Evolutionary conservation across 1,284 basidiomycete species (phyloP).

Genomic region (Moniliella sp.): DNA sequence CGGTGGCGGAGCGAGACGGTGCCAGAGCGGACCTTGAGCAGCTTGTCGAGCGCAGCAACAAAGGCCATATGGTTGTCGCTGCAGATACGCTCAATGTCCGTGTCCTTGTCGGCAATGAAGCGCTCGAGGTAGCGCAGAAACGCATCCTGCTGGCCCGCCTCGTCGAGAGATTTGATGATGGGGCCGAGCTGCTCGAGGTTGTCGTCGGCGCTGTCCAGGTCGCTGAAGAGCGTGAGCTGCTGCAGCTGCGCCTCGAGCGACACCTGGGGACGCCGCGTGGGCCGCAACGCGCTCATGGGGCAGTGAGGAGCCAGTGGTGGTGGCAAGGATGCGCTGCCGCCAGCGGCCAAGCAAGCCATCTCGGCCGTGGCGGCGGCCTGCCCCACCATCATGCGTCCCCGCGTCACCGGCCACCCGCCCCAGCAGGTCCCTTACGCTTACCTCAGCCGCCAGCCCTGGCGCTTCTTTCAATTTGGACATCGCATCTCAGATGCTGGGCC

Average conservation of each 20-base stretch:
- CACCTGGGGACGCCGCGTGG: conserved; percentile 10
- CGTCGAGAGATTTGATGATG: conserved; percentile 46
- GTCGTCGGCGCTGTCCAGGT: conserved; percentile 23
- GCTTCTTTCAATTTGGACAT: too few relatives aligned
- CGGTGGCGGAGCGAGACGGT: conserved; percentile 40
- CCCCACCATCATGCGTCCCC: too few relatives aligned
- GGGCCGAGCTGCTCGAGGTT: conserved; percentile 33
- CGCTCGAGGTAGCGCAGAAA: conserved; percentile 66
- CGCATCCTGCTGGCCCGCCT: conserved; percentile 66
- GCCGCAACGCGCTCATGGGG: conserved; percentile 1
- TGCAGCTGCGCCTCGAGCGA: conserved; percentile 30
- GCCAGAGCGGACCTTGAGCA: conserved; percentile 69
- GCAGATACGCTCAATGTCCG: conserved; percentile 86
- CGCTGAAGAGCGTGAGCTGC: conserved; percentile 28
- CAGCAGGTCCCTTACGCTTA: too few relatives aligned
- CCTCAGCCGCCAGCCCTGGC: too few relatives aligned
- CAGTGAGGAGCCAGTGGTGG: too few relatives aligned
- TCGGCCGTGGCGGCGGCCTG: too few relatives aligned
- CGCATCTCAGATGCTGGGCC: too few relatives aligned
- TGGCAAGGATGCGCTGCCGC: too few relatives aligned
- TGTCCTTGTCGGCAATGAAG: conserved; percentile 77
- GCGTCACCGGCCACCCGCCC: too few relatives aligned
- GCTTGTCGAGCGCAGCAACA: conserved; percentile 75
- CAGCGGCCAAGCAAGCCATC: too few relatives aligned
- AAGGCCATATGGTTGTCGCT: conserved; percentile 80